phyloP scores from a whole-genome alignment of 352 stramenopile species.

The Phytophthora pluvialis region DNA sequence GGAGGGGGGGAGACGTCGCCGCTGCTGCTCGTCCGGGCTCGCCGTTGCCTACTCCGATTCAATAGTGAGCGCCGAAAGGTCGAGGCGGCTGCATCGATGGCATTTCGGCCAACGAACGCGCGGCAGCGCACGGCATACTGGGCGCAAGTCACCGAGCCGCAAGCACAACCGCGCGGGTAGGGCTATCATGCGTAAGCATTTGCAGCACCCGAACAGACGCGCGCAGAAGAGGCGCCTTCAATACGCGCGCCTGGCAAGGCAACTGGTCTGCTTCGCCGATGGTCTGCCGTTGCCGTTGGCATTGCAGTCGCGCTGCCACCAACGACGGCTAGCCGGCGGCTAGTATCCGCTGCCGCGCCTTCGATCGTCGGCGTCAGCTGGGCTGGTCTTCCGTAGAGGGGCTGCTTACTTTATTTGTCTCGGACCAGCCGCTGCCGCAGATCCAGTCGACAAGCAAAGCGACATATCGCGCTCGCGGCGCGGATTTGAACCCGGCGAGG shows the following conservation, averaged over 20 bases:
- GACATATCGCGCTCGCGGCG: too few relatives aligned
- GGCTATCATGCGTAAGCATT: conserved; percentile 30
- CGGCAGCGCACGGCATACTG: conserved; percentile 16
- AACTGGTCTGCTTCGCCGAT: not conserved
- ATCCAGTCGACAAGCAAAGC: too few relatives aligned
- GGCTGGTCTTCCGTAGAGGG: too few relatives aligned
- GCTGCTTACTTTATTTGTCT: too few relatives aligned
- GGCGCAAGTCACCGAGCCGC: conserved; percentile 1
- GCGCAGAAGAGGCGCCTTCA: conserved; percentile 6
- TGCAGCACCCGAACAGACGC: conserved; percentile 17
- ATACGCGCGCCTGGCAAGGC: not conserved
- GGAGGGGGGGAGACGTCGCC: not conserved
- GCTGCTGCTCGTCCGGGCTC: conserved; percentile 7
- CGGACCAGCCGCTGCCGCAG: too few relatives aligned
- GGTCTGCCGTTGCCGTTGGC: not conserved
- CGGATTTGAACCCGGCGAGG: too few relatives aligned
- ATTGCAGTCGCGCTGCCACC: not conserved
- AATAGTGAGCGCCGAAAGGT: conserved; percentile 25
- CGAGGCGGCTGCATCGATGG: conserved; percentile 5
- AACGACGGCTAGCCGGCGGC: too few relatives aligned
- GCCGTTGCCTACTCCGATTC: conserved; percentile 19
- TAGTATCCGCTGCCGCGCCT: too few relatives aligned
- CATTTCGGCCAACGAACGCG: conserved; percentile 17
- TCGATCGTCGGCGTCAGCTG: too few relatives aligned
- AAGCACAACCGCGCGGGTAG: conserved; percentile 6